Conservation (phyloP, 2,329 filamentous ascomycete genomes). For the Arthrobotrys conoides region DNA sequence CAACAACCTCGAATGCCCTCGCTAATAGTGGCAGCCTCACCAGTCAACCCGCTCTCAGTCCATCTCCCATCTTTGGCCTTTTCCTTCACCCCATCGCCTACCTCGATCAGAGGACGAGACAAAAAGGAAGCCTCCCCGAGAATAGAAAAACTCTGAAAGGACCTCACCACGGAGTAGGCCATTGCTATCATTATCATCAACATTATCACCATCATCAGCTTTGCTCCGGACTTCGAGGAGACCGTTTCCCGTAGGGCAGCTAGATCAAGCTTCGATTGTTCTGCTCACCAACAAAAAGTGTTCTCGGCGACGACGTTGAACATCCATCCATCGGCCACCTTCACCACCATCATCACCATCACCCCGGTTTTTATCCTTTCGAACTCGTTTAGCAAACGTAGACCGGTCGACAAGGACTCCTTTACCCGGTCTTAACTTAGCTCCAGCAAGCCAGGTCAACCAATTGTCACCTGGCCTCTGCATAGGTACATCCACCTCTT, state of each 20-base stretch:
- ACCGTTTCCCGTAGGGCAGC: neutral
- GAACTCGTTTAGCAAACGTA: slow-evolving; percentile 43
- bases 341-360: neutral
- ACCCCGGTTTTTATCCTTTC: slow-evolving; percentile 18
- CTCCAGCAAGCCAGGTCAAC: slow-evolving; percentile 45
- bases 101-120: neutral
- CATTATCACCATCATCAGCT: neutral
- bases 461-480: slow-evolving; percentile 60
- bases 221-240: neutral
- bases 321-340: slow-evolving; percentile 8
- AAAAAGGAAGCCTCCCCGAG: neutral
- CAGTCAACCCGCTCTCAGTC: slow-evolving; percentile 19
- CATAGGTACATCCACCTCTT: neutral
- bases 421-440: slow-evolving; percentile 58
- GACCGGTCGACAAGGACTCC: slow-evolving; percentile 37
- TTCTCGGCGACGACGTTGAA: slow-evolving; percentile 26
- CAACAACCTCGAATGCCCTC: slow-evolving; percentile 35
- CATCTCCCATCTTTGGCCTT: slow-evolving; percentile 18
- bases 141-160: slow-evolving; percentile 1
- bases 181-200: neutral
- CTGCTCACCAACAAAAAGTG: neutral
- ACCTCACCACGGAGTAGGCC: neutral
- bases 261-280: slow-evolving; percentile 17
- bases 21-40: slow-evolving; percentile 9
- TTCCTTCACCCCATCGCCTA: neutral